Conservation (phyloP, 345 rosid genomes). For the Eucalyptus curtisii region DNA sequence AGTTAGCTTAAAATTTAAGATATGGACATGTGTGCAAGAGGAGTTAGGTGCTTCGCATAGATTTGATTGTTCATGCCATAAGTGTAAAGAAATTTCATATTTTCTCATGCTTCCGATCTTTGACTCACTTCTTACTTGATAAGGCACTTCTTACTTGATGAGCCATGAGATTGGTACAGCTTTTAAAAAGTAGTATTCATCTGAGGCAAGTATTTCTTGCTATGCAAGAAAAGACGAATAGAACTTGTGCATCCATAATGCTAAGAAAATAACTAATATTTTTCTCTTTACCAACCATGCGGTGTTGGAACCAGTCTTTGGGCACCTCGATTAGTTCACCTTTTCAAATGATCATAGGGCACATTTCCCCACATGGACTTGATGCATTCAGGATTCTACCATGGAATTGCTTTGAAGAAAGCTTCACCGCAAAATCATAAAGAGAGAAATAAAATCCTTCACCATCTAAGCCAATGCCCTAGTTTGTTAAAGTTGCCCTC, state of each 20-base stretch:
- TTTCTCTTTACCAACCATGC: neutral
- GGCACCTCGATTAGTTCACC: neutral
- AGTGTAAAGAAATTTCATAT: neutral
- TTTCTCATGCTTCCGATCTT: accelerated
- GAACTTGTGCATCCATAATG: neutral
- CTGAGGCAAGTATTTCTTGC: neutral
- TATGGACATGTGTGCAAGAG: accelerated
- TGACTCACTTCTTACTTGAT: neutral
- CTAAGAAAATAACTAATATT: neutral
- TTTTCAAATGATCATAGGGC: neutral
- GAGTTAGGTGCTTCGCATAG: neutral
- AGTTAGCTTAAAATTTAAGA: neutral
- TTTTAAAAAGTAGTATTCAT: accelerated
- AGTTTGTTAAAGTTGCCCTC: neutral
- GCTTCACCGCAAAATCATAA: neutral
- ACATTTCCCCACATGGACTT: neutral
- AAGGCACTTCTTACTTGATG: neutral
- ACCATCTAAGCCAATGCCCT: neutral
- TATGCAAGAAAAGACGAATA: neutral
- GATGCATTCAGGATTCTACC: neutral
- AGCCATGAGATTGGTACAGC: neutral
- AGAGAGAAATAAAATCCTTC: neutral
- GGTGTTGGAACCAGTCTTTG: accelerated
- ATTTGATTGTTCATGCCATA: neutral
- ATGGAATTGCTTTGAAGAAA: no score